Conservation (phyloP, 2,329 filamentous ascomycete species). For the Byssothecium circinans region DNA sequence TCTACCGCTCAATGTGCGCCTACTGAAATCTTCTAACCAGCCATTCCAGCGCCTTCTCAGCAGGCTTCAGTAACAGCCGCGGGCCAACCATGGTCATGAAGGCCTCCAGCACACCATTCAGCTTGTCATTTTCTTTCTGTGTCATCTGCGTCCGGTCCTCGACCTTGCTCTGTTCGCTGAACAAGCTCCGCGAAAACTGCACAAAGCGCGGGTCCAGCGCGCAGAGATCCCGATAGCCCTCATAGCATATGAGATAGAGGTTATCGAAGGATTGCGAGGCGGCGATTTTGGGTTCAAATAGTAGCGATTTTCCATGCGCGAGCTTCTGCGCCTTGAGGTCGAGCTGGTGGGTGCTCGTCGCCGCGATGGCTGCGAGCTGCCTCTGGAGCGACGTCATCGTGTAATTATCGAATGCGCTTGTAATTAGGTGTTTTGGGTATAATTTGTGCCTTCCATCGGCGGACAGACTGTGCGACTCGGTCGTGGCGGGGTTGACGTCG, state of each 20-base stretch:
- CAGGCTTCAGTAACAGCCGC: conserved; percentile 79
- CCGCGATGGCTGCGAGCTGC: conserved; percentile 90
- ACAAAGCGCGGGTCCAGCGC: conserved; percentile 78
- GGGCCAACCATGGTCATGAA: conserved; percentile 81
- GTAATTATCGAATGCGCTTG: conserved; percentile 4
- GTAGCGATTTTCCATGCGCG: conserved; percentile 88
- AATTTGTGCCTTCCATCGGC: not conserved
- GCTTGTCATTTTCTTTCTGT: conserved; percentile 74
- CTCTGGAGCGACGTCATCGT: conserved; percentile 85
- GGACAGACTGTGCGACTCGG: not conserved
- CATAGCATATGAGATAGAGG: conserved; percentile 81
- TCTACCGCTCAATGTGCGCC: conserved; percentile 34
- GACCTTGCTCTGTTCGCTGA: conserved; percentile 88
- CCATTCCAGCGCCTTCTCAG: conserved; percentile 93
- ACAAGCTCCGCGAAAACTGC: conserved; percentile 75
- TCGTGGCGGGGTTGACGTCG: not conserved
- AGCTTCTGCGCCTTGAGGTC: conserved; percentile 92
- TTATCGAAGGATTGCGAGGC: conserved; percentile 87
- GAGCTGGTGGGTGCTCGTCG: conserved; percentile 84
- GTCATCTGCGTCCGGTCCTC: conserved; percentile 88
- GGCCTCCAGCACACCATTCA: conserved; percentile 75
- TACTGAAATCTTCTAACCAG: conserved; percentile 86
- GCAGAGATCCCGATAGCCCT: conserved; percentile 91
- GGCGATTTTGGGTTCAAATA: conserved; percentile 85
- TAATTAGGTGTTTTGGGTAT: no score